These are phyloP conservation scores for Pyrus communis DNA, from an alignment of 306 rosid species.

Conservation along the genomic window DNA sequence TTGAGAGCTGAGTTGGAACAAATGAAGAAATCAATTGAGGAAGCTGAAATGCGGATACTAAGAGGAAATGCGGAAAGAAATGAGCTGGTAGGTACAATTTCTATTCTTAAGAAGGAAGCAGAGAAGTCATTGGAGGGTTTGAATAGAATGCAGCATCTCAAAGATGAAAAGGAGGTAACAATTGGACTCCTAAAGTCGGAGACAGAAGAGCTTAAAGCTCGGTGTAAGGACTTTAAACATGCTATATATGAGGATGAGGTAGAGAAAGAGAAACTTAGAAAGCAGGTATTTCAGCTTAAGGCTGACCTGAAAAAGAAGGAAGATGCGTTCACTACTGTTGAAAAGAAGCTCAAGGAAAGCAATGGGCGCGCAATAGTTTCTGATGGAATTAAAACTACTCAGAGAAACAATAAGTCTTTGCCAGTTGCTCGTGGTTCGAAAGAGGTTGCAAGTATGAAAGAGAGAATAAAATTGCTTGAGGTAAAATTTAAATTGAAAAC, in stretches of 20 bases:
- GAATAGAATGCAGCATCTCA: slow-evolving; percentile 29
- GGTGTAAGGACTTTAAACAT: slow-evolving; percentile 43
- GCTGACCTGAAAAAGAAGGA: slow-evolving; percentile 62
- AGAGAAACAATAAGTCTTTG: slow-evolving; percentile 34
- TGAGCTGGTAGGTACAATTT: slow-evolving; percentile 45
- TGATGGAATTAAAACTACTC: slow-evolving; percentile 36
- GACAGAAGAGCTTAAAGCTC: slow-evolving; percentile 50
- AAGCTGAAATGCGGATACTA: slow-evolving; percentile 42
- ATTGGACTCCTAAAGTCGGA: slow-evolving; percentile 42
- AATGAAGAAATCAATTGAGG: slow-evolving; percentile 43
- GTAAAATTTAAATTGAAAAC: slow-evolving; percentile 35
- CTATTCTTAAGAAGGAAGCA: slow-evolving; percentile 49
- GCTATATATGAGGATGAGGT: slow-evolving; percentile 51
- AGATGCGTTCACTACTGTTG: slow-evolving; percentile 37
- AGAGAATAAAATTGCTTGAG: slow-evolving; percentile 75
- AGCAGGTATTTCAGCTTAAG: slow-evolving; percentile 55
- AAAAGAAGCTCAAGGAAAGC: slow-evolving; percentile 57
- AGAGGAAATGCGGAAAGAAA: slow-evolving; percentile 47
- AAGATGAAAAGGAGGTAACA: slow-evolving; percentile 47
- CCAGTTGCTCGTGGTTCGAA: slow-evolving; percentile 38
- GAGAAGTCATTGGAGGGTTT: slow-evolving; percentile 45
- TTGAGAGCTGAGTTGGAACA: slow-evolving; percentile 44
- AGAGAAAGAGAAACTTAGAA: slow-evolving; percentile 67
- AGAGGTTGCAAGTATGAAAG: slow-evolving; percentile 61
- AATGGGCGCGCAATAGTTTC: slow-evolving; percentile 31